phyloP scores from a whole-genome alignment of 169 alveolate genomes.

The Plasmodium malariae region DNA sequence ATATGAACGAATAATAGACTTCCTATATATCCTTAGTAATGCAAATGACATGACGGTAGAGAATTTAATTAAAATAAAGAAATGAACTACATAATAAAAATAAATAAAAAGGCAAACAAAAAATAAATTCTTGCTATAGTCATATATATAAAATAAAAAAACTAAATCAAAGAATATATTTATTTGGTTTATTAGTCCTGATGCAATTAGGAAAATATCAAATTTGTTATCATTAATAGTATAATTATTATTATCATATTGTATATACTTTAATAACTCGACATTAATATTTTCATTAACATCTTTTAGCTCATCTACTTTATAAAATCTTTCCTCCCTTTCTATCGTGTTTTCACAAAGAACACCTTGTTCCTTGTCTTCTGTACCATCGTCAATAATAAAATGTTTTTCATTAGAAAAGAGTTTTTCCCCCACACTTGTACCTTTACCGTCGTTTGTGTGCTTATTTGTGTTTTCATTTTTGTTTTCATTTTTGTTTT shows the following conservation, averaged over 20 bases:
- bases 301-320: constrained; percentile 16
- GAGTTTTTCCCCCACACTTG: background rate
- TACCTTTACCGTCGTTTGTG: background rate
- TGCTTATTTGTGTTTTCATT: constrained; percentile 1
- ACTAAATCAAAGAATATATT: constrained; percentile 44
- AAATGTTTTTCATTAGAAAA: constrained; percentile 51
- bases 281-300: constrained; percentile 34
- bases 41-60: background rate
- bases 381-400: background rate
- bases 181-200: constrained; percentile 68
- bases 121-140: constrained; percentile 30
- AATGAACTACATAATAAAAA: constrained; percentile 33
- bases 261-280: constrained; percentile 64
- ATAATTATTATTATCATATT: constrained; percentile 67
- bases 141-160: constrained; percentile 49
- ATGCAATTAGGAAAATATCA: constrained; percentile 31
- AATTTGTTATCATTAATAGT: constrained; percentile 23
- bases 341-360: background rate
- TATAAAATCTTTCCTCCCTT: constrained; percentile 10
- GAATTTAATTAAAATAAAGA: constrained; percentile 15
- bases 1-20: constrained; percentile 5
- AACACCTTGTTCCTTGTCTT: background rate
- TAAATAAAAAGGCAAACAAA: constrained; percentile 32
- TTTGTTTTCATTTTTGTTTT: background rate
- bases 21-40: constrained; percentile 27